Conservation (phyloP, 441 rosid genomes). For the Populus hybrid region DNA sequence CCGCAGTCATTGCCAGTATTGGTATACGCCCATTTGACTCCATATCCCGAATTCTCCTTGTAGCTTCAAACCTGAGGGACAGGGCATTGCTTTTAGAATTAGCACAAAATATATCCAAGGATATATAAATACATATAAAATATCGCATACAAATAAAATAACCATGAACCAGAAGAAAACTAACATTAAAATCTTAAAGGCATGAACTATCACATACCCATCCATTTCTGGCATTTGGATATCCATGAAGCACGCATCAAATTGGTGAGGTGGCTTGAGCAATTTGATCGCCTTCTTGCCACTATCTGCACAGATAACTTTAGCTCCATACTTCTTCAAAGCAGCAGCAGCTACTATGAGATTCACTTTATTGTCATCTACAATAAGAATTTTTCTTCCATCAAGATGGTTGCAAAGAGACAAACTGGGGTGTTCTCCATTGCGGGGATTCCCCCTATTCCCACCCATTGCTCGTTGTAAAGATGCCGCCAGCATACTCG, state of each 20-base stretch:
- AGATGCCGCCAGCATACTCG: slow-evolving; percentile 80
- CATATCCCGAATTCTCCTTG: slow-evolving; percentile 56
- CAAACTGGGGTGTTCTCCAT: slow-evolving; percentile 53
- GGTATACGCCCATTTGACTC: slow-evolving; percentile 66
- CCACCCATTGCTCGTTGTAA: slow-evolving; percentile 72
- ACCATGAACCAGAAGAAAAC: neutral
- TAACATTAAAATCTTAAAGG: neutral
- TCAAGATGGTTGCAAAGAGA: slow-evolving; percentile 59
- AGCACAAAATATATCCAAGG: neutral
- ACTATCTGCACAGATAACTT: slow-evolving; percentile 62
- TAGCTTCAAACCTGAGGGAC: slow-evolving; percentile 69
- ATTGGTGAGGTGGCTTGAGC: slow-evolving; percentile 71
- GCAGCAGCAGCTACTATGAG: slow-evolving; percentile 89
- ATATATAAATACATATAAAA: neutral
- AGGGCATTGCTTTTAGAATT: neutral
- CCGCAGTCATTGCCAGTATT: slow-evolving; percentile 94
- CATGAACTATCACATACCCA: slow-evolving; percentile 51
- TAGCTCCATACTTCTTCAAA: slow-evolving; percentile 85
- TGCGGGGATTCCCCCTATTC: slow-evolving; percentile 50
- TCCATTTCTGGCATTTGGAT: slow-evolving; percentile 98
- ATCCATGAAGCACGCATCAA: slow-evolving; percentile 98
- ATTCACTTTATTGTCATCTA: slow-evolving; percentile 82
- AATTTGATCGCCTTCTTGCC: slow-evolving; percentile 57
- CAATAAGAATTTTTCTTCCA: slow-evolving; percentile 69
- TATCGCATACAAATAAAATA: neutral